Evolutionary conservation across 495 filamentous ascomycete genomes (phyloP), one percentile per base, ranked within the genome.

Genomic region (Hamigera avellanea): DNA sequence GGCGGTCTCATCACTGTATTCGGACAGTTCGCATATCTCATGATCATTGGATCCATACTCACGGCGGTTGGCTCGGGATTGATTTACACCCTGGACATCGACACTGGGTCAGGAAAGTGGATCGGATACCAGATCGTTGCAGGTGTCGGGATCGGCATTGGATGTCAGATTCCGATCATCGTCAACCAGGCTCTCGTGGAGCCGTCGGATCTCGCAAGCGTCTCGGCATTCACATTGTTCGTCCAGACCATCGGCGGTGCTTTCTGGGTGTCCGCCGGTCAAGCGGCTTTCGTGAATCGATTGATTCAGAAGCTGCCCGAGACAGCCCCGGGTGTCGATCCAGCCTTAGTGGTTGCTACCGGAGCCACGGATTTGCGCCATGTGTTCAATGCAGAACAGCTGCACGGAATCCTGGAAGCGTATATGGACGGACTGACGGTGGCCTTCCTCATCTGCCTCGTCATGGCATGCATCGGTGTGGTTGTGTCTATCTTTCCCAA

Each of bases 101-200:
- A 67, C 38, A 72, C 70, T 0, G 36, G 46, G 3, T 37, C 51
- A 0, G 53, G 52, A 0, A 57, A 51, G 9, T 86, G 81, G 81
- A 73, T 83, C 35, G 79, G 81, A 1, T 62, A 53, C 27, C 79
- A 84, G 47, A 59, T 80, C 35, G 39, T 85, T 12, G 61, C 64
- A 16, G 64, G 61, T 7, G n/a, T 52, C 26, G 59, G 50, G 15
- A 8, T 42, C 2, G 64, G 58, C 2, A 25, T 60, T 8, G 41
- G 46, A 2, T 33, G 56, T 12, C 57, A 66, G 37, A 42, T 54
- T 10, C 43, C 54, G 15, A 44, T 65, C 33, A 56, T 56, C 16
- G 50, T 46, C n/a, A 48, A 42, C 12, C 60, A 66, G 36, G 46
- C 52, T 18, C 27, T 32, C 19, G 43, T 52, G 12, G 34, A 18